phyloP scores from a whole-genome alignment of 257 asterid genomes.

The Catharanthus roseus region DNA sequence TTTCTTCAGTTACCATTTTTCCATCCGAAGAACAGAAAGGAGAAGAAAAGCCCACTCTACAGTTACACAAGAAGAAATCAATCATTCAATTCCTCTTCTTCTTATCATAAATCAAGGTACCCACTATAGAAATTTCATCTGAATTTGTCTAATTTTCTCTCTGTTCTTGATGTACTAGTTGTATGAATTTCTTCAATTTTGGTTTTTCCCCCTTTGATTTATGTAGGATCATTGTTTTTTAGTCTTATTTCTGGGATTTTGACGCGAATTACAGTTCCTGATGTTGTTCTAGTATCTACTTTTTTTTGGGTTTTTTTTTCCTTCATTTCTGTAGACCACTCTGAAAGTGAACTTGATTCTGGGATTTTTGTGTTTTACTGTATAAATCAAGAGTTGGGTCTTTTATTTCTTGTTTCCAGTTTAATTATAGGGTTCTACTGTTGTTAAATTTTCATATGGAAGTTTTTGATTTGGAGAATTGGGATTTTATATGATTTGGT shows the following conservation, averaged over 20 bases:
- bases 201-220: slow-evolving; percentile 9
- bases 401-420: background rate
- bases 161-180: background rate
- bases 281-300: slow-evolving; percentile 4
- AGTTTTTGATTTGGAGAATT: background rate
- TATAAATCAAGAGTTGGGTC: too few relatives aligned
- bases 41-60: slow-evolving; percentile 9
- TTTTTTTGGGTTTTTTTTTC: too few relatives aligned
- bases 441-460: background rate
- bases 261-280: background rate
- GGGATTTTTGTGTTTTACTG: too few relatives aligned
- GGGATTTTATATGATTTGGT: background rate
- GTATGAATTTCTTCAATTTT: slow-evolving; percentile 6
- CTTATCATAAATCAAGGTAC: slow-evolving; percentile 3
- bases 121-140: background rate
- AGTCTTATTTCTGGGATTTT: background rate
- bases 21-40: background rate
- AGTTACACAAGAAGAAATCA: background rate
- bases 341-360: slow-evolving; percentile 3
- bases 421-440: background rate
- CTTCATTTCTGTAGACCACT: too few relatives aligned
- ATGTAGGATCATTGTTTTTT: slow-evolving; percentile 23
- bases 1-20: slow-evolving; percentile 6
- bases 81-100: background rate
- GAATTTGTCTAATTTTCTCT: background rate